Evolutionary conservation across 1,139 yeast genomes (phyloP).

Genomic region (Geotrichum phurueaensis): DNA sequence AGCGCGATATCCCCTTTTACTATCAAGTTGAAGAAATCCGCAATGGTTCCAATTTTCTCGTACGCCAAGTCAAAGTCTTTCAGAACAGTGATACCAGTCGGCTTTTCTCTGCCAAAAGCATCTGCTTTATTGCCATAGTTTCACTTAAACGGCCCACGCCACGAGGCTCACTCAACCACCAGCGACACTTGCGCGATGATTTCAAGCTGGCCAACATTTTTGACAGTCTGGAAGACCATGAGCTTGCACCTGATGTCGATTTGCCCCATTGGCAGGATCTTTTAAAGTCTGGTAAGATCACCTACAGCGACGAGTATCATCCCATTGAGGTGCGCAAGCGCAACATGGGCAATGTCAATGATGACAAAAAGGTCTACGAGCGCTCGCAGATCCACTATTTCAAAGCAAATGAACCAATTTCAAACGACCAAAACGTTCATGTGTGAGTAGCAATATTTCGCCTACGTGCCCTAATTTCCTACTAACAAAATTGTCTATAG

Average conservation of each 20-base stretch:
- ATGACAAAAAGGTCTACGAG: conserved; percentile 19
- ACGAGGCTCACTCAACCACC: conserved; percentile 22
- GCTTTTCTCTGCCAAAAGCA: conserved; percentile 14
- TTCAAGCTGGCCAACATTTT: conserved; percentile 18
- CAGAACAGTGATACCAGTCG: conserved; percentile 24
- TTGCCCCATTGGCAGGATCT: conserved; percentile 25
- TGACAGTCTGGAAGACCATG: conserved; percentile 20
- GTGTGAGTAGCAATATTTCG: conserved; percentile 18
- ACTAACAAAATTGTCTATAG: not conserved
- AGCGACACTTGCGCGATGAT: conserved; percentile 18
- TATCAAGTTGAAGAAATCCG: conserved; percentile 31
- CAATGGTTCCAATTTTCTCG: conserved; percentile 29
- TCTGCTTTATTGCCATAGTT: conserved; percentile 28
- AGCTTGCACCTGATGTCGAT: conserved; percentile 32
- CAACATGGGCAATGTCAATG: conserved; percentile 25
- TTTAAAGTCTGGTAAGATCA: conserved; percentile 18
- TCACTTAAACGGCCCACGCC: conserved; percentile 30
- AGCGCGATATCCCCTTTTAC: conserved; percentile 29
- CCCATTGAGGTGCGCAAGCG: conserved; percentile 33
- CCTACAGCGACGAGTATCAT: conserved; percentile 24
- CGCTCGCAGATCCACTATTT: conserved; percentile 31
- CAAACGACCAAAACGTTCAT: conserved; percentile 28
- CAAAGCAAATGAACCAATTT: conserved; percentile 24
- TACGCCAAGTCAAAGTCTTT: conserved; percentile 30
- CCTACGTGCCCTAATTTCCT: not conserved